Evolutionary conservation across 495 filamentous ascomycete genomes (phyloP), one percentile per base, ranked within the genome.

Genomic region (Penicillium odoratum): DNA sequence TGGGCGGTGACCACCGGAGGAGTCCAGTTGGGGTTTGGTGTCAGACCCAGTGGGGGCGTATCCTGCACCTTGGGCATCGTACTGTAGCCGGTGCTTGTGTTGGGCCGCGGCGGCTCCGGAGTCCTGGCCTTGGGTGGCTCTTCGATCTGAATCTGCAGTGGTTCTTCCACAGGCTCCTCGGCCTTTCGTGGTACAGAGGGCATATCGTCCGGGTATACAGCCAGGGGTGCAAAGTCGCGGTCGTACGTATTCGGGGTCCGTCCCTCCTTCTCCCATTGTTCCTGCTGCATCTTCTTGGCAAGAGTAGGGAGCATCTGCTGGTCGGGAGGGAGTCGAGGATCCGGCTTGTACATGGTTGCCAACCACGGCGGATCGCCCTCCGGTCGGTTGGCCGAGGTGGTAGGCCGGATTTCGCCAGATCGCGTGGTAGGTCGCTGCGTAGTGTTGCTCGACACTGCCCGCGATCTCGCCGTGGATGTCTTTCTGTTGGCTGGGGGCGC

Each of bases 361-460:
- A 97, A 83, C 94, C 95, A 98, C 38, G 95, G 95, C 7, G 94
- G 89, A 51, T 97, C 93, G 15, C 94, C 95, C 75, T 98, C 95
- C 11, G 92, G 93, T 34, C 87, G 84, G 61, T 91, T 90, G 78
- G 86, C 54, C 67, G 76, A 67, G 70, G 83, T 79, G 69, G 80
- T 69, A 73, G 78, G 80, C 72, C 78, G 79, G 67, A 66, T 72
- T 75, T 83, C 79, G 72, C 78, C 79, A 74, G 81, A 78, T 62
- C 85, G 79, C 9, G 89, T 89, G 48, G 83, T 84, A 11, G 88
- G 86, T 48, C 87, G 82, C 56, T 82, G 79, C 55, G 55, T 62
- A 26, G 48, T 65, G 51, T 73, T 76, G 31, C 64, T 66, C 30
- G 79, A 77, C 16, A 74, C 61, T 15, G 73, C 65, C 44, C 78